Evolutionary conservation across 805 yeast species (phyloP).

Genomic region (Nakazawaea pomicola): DNA sequence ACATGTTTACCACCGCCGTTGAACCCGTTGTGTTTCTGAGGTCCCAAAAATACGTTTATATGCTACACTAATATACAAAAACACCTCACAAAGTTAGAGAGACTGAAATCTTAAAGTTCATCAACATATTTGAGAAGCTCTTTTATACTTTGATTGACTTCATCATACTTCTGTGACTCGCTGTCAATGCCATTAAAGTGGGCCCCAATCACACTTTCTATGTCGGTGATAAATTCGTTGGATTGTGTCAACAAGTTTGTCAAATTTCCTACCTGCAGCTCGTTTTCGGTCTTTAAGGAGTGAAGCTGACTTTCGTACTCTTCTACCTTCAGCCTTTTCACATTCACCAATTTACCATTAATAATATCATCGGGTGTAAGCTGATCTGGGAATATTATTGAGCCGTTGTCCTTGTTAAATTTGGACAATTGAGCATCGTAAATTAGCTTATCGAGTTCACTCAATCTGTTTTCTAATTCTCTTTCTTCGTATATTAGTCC

Average conservation of each 20-base stretch:
- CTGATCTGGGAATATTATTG: conserved; percentile 15
- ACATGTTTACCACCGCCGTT: too few species aligned
- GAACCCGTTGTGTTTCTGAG: too few species aligned
- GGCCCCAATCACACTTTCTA: neutral
- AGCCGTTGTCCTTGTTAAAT: conserved; percentile 13
- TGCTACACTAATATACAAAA: conserved; percentile 3
- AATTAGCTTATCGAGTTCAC: conserved; percentile 44
- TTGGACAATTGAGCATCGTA: conserved; percentile 26
- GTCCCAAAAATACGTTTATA: neutral
- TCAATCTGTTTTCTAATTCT: conserved; percentile 35
- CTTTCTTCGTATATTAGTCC: conserved; percentile 41
- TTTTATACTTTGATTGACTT: conserved; percentile 7
- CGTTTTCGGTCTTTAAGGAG: conserved; percentile 15
- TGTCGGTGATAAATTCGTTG: neutral
- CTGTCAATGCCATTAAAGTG: conserved; percentile 6
- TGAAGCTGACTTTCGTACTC: conserved; percentile 16
- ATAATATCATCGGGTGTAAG: conserved; percentile 21
- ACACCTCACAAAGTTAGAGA: too few species aligned
- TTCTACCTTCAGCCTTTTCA: conserved; percentile 15
- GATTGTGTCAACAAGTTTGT: neutral
- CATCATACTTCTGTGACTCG: conserved; percentile 1
- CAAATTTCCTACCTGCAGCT: conserved; percentile 13
- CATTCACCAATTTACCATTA: conserved; percentile 14
- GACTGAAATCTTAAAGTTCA: neutral
- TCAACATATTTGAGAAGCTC: neutral